Percentiles rank a stretch among this genome's conserved stretches.
phyloP scores from a whole-genome alignment of 1,284 basidiomycete species.

The Boletus chippewaensis region DNA sequence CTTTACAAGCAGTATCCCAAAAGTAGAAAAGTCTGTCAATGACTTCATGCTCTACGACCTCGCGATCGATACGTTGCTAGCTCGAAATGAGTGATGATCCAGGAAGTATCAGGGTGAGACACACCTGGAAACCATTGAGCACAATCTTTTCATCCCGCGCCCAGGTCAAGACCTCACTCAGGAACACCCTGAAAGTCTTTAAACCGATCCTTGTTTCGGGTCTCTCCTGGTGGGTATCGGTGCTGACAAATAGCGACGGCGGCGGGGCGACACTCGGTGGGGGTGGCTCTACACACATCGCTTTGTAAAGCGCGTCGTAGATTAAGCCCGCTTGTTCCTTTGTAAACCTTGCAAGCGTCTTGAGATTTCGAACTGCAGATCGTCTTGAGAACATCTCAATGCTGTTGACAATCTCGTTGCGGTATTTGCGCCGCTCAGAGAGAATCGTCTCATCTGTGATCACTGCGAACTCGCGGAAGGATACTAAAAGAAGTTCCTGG shows the following conservation, averaged over 20 bases:
- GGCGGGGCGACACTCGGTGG: slow-evolving; percentile 44
- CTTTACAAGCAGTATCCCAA: slow-evolving; percentile 79
- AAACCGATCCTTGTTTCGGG: slow-evolving; percentile 87
- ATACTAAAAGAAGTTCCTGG: slow-evolving; percentile 93
- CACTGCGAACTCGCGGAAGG: slow-evolving; percentile 95
- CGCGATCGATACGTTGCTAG: slow-evolving; percentile 73
- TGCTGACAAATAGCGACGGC: slow-evolving; percentile 46
- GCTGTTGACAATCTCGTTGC: slow-evolving; percentile 86
- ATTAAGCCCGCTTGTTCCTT: slow-evolving; percentile 89
- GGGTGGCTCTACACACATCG: slow-evolving; percentile 74
- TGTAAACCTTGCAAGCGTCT: slow-evolving; percentile 72
- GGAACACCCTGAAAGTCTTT: slow-evolving; percentile 82
- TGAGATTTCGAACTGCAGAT: slow-evolving; percentile 87
- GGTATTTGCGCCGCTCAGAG: slow-evolving; percentile 80
- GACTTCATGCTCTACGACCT: slow-evolving; percentile 78
- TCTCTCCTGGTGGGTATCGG: slow-evolving; percentile 63
- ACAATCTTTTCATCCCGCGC: slow-evolving; percentile 93
- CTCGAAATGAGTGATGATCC: slow-evolving; percentile 17
- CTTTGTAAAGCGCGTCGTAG: slow-evolving; percentile 87
- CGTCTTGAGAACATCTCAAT: slow-evolving; percentile 96
- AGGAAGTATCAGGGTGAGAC: slow-evolving; percentile 16
- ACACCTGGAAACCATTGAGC: slow-evolving; percentile 82
- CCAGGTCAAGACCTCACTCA: slow-evolving; percentile 95
- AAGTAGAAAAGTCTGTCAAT: slow-evolving; percentile 81
- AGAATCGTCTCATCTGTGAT: slow-evolving; percentile 96